phyloP scores from a whole-genome alignment of 1,139 yeast species.

The Magnusiomyces paraingens region DNA sequence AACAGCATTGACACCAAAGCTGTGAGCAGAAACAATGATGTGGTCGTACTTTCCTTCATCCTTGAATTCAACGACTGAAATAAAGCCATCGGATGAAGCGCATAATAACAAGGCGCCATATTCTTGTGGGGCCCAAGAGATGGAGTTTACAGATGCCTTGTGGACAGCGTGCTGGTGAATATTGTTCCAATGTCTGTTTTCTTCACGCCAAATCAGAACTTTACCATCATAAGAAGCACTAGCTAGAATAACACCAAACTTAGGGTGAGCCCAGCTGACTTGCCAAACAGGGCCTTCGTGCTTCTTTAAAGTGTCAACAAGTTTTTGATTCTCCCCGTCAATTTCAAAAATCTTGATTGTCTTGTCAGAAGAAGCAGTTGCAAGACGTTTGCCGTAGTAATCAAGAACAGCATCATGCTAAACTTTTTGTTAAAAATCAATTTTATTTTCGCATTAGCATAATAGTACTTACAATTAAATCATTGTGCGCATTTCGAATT shows the following conservation, averaged over 20 bases:
- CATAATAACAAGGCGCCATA: conserved; percentile 88
- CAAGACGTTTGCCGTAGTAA: conserved; percentile 90
- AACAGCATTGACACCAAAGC: conserved; percentile 89
- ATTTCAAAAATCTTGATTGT: conserved; percentile 89
- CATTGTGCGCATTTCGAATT: conserved; percentile 43
- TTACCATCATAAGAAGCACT: conserved; percentile 94
- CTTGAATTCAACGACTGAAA: conserved; percentile 83
- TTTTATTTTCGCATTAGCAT: too few species aligned
- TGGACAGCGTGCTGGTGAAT: conserved; percentile 86
- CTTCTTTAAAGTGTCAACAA: conserved; percentile 73
- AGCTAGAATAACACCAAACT: conserved; percentile 90
- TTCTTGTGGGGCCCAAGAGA: conserved; percentile 97
- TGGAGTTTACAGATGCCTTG: conserved; percentile 90
- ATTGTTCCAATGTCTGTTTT: conserved; percentile 79
- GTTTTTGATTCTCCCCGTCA: conserved; percentile 65
- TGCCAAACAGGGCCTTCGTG: conserved; percentile 99
- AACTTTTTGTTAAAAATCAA: neutral
- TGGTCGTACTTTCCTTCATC: conserved; percentile 80
- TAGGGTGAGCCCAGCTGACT: conserved; percentile 98
- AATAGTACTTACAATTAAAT: conserved; percentile 47
- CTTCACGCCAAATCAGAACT: conserved; percentile 93
- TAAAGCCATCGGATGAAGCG: conserved; percentile 89
- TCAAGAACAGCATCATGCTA: conserved; percentile 92
- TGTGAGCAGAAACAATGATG: conserved; percentile 69
- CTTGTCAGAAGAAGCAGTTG: conserved; percentile 93